Evolutionary conservation across 1,284 basidiomycete species (phyloP), one percentile per base, ranked within the genome.

Genomic region (Irpex lacteus): DNA sequence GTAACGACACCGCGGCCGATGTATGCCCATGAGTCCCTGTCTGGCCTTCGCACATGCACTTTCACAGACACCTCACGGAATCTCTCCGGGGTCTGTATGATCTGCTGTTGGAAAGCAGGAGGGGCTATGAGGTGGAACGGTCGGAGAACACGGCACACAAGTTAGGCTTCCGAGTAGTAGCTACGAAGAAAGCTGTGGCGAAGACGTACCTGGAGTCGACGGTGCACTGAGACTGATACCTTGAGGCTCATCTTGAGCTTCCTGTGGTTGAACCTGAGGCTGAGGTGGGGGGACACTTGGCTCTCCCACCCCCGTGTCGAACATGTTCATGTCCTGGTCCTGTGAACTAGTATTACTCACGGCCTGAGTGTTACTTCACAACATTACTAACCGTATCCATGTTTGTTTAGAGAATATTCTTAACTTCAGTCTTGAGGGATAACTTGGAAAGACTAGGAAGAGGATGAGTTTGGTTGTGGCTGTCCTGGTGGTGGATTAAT

Each of bases 41-140:
- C 91, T 49, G 91, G 87, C 68, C 86, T 80, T 68, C 91, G 82
- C 68, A 92, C 88, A 71, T 93, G 91, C n/a, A 93, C 89, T 73
- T 93, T 92, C 62, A 92, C 91, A 64, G 88, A 83, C 60, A 93
- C 84, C 63, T 92, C 90, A 63, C 87, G 85, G 72, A 91, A 88
- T 66, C 76, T 80, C 65, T 89, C 87, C 66, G 82, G 82, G 63
- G 76, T 62, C 47, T 61, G 47, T 18, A 34, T 38, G 59, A 5
- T 60, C 53, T 59, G 54, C 3, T 56, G 54, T 9, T 56, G 54
- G 7, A 34, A 26, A 32, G 34, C 15, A 21, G 13, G 26, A 11
- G 54, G 34, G 7, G 54, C 54, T 56, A 7, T 34, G 18, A n/a
- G 5, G 11, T 52, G 2, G 7, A 21, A 18, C 15, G 6, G 18